Percentiles rank a stretch among this genome's conserved stretches.
Conservation (phyloP, 2,329 filamentous ascomycete genomes). For the Neurospora sp. region DNA sequence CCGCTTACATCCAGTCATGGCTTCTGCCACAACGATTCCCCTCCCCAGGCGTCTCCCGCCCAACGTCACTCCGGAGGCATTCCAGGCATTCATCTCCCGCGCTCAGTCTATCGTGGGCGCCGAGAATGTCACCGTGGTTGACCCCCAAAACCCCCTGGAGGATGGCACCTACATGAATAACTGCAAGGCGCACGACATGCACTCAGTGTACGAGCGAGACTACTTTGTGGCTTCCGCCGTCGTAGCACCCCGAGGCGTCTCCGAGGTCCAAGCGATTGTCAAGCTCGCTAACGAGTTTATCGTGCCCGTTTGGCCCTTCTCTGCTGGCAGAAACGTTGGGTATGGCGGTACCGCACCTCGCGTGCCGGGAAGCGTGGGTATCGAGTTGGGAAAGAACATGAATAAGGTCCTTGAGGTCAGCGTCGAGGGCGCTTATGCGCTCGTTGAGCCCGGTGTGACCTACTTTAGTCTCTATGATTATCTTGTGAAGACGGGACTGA, state of each 20-base stretch:
- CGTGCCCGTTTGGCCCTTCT: slow-evolving; percentile 39
- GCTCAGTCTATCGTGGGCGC: neutral
- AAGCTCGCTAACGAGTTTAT: slow-evolving; percentile 33
- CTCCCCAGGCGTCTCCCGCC: neutral
- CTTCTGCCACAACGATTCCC: neutral
- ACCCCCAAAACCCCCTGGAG: neutral
- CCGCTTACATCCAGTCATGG: neutral
- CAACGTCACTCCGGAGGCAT: neutral
- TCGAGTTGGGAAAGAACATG: slow-evolving; percentile 44
- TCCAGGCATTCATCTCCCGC: neutral
- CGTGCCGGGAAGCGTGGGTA: slow-evolving; percentile 37
- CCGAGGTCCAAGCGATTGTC: slow-evolving; percentile 38
- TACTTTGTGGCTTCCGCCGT: slow-evolving; percentile 27
- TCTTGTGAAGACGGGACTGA: slow-evolving; percentile 29
- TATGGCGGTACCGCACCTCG: slow-evolving; percentile 45
- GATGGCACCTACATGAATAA: neutral
- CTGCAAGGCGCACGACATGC: slow-evolving; percentile 30
- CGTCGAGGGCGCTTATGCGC: slow-evolving; percentile 36
- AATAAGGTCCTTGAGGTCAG: slow-evolving; percentile 43
- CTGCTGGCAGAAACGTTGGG: slow-evolving; percentile 39
- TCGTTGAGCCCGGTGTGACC: slow-evolving; percentile 47
- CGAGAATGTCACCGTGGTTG: neutral
- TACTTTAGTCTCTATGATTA: slow-evolving; percentile 41
- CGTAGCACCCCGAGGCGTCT: slow-evolving; percentile 31
- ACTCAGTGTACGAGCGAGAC: slow-evolving; percentile 30